Base-by-base conservation (phyloP, 768 basidiomycete species). In the Suillus decipiens region DNA sequence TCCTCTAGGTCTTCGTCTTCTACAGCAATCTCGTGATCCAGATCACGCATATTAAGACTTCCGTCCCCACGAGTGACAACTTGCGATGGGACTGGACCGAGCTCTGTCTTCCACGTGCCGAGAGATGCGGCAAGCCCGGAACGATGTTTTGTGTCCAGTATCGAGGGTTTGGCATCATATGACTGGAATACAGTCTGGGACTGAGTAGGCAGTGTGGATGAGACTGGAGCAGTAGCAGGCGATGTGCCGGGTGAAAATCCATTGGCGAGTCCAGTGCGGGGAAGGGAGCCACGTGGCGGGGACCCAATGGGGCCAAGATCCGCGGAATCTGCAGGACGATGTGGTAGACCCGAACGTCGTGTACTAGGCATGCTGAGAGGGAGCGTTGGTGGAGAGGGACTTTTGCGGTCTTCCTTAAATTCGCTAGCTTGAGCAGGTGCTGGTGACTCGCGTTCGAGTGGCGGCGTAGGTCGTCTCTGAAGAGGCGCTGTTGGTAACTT, bases 291-390 rank as follows among this genome's bases (percentile, higher is more conserved):
- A 50, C 79, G 77, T 15, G 93, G 89, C 10, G 92, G 90, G 3
- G 91, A 92, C 2, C 93, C 93, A 64, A 94, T 92, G 17, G 93
- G 91, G 10, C 92, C 92, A 68, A 91, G 88, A 71, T 91, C 90
- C 54, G 79, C 77, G 41, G 79, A 73, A 51, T 73, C 68, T 60
- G 76, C 61, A 53, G 79, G 71, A 47, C 77, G 70, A 59, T 78
- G 72, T 39, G 80, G 66, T 53, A 72, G 70, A 15, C 78, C 75
- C 9, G 76, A 72, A 33, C 81, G 77, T 42, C 85, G 86, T 0
- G 82, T 83, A 37, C 73, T 77, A 24, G 81, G 73, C 9, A 72
- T 75, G 60, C 82, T 86, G 34, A 84, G 77, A 0, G 88, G 87
- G 36, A 88, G 80, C 1, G 84, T 80, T 14, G 78, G 78, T 2